These are phyloP conservation scores for Luffa aegyptiaca DNA, from an alignment of 306 rosid species.

Conservation along the genomic window DNA sequence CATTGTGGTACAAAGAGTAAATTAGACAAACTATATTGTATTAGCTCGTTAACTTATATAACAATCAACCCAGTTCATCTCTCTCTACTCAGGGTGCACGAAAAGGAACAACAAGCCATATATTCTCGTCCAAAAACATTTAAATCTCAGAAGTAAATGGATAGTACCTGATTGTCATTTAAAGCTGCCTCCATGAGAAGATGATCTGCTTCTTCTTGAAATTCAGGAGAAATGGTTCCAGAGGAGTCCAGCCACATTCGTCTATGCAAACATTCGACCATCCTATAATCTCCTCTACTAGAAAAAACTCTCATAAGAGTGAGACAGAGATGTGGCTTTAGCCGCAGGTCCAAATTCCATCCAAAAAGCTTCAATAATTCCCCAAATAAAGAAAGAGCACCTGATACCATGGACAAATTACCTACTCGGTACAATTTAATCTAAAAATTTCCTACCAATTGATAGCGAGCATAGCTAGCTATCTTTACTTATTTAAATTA, in stretches of 20 bases:
- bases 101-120: not conserved
- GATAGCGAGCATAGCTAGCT: too few species aligned
- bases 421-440: not conserved
- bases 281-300: conserved; percentile 51
- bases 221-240: conserved; percentile 43
- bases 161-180: conserved; percentile 53
- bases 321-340: conserved; percentile 86
- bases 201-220: conserved; percentile 74
- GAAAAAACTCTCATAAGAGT: conserved; percentile 74
- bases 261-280: conserved; percentile 42
- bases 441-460: not conserved
- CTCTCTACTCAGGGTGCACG: not conserved
- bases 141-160: not conserved
- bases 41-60: not conserved
- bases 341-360: conserved; percentile 44
- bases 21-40: not conserved
- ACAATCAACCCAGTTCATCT: not conserved
- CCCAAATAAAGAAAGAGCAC: conserved; percentile 71
- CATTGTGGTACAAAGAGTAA: not conserved
- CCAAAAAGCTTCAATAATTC: conserved; percentile 63
- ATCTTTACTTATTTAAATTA: too few species aligned
- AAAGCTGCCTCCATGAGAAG: conserved; percentile 85
- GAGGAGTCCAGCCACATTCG: conserved; percentile 63
- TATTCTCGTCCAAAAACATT: not conserved
- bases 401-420: conserved; percentile 23